Evolutionary conservation across 2,329 filamentous ascomycete species (phyloP).

Genomic region (Fusarium verticillioides): DNA sequence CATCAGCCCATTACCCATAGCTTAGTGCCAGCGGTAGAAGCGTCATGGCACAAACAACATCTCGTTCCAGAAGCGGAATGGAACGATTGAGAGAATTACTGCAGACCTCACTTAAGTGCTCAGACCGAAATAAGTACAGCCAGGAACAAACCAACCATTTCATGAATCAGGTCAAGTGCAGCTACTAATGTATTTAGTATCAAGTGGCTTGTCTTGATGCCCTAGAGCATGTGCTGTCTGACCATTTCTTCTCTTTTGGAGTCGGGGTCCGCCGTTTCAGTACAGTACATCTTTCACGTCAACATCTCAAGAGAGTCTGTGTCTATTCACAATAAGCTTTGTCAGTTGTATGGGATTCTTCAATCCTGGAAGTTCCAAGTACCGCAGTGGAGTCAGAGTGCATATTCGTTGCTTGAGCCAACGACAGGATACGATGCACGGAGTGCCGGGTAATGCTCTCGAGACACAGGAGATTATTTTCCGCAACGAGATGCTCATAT

Average conservation of each 20-base stretch:
- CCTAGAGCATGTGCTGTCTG: slow-evolving; percentile 17
- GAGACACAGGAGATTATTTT: not conserved
- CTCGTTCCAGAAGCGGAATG: slow-evolving; percentile 41
- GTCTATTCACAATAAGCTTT: not conserved
- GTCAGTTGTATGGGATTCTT: not conserved
- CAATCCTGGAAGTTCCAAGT: slow-evolving; percentile 2
- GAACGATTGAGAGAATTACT: slow-evolving; percentile 36
- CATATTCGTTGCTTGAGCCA: not conserved
- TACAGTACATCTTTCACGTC: not conserved
- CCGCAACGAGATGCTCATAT: not conserved
- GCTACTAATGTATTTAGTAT: not conserved
- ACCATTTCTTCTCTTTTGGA: slow-evolving; percentile 13
- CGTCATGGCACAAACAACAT: slow-evolving; percentile 25
- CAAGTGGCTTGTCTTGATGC: slow-evolving; percentile 4
- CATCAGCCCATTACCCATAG: slow-evolving; percentile 42
- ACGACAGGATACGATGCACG: not conserved
- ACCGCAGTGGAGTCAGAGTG: not conserved
- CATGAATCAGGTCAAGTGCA: slow-evolving; percentile 5
- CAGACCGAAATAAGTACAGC: not conserved
- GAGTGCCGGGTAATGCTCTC: not conserved
- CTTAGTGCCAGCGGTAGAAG: slow-evolving; percentile 18
- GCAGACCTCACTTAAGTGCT: not conserved
- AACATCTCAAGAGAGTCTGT: too few relatives aligned
- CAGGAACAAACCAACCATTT: slow-evolving; percentile 2
- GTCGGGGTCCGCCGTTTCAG: slow-evolving; percentile 18